phyloP scores from a whole-genome alignment of 495 filamentous ascomycete genomes.

The Sordaria brevicollis region DNA sequence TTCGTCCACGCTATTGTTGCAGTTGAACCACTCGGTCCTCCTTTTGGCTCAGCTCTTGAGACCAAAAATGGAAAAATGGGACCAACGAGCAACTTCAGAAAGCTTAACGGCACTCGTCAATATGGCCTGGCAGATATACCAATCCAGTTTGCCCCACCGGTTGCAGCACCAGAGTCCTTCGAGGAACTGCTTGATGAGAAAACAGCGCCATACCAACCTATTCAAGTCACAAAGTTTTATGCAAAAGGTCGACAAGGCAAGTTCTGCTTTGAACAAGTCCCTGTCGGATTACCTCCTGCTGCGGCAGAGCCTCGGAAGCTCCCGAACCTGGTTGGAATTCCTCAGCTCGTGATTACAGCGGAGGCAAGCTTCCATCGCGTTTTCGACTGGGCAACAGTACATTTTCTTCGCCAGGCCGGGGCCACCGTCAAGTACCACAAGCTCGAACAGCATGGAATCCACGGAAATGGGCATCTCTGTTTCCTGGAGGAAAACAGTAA shows the following conservation, averaged over 20 bases:
- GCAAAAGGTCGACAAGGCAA: not conserved
- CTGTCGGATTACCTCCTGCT: conserved; percentile 29
- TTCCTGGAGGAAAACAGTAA: conserved; percentile 53
- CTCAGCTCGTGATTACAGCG: conserved; percentile 38
- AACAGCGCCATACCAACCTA: not conserved
- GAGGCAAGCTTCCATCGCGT: conserved; percentile 45
- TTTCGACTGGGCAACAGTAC: conserved; percentile 48
- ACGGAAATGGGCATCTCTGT: conserved; percentile 50
- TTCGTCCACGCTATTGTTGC: conserved; percentile 39
- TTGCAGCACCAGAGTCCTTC: not conserved
- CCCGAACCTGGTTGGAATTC: conserved; percentile 35
- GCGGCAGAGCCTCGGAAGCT: conserved; percentile 30
- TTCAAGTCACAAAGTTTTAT: not conserved
- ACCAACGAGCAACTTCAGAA: not conserved
- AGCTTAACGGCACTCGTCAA: not conserved
- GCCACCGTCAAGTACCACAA: conserved; percentile 35
- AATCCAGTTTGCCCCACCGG: conserved; percentile 3
- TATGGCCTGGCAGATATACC: conserved; percentile 42
- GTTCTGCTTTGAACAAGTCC: not conserved
- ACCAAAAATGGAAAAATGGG: not conserved
- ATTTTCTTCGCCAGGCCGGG: conserved; percentile 47
- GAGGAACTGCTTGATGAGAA: not conserved
- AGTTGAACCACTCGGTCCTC: conserved; percentile 46
- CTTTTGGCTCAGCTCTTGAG: conserved; percentile 22
- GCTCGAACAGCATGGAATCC: conserved; percentile 35